Evolutionary conservation across 352 stramenopile genomes (phyloP), one percentile per base, ranked within the genome.

Genomic region (Elongisporangium anandrum): DNA sequence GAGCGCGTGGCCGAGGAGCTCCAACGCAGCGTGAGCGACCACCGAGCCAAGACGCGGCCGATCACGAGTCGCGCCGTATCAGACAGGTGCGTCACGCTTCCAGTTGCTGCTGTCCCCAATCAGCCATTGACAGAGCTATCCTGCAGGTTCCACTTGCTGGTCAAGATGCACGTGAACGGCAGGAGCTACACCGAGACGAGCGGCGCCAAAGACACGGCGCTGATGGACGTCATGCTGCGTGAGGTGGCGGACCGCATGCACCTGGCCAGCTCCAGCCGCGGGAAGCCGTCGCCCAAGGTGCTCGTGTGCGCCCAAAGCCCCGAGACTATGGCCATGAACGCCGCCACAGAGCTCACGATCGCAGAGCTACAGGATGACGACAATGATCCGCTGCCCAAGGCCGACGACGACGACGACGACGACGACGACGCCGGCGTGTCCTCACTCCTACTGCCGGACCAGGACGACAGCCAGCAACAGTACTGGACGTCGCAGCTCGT

Each of bases 1-100:
- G 71, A 86, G 54, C 57, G 70, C 16, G 60, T 86, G 6, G 76
- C 76, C n/a, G 56, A 68, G 20, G 69, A 77, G 52, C 65, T 76
- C 19, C 73, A 75, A 62, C 5, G 62, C 66, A 10, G 61, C 66
- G 34, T 74, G 16, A 41, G 29, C 29, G 29, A 41, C 29, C 29
- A 41, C 29, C 29, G 29, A 8, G 4, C 29, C 29, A 63, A 58
- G 12, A 60, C 68, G 20, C 54, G 68, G 45, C 72, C 61, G 50
- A 68, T 73, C 29, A 73, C 63, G 50, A 63, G 72, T 22, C 72
- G 72, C 56, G 69, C 72, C 12, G 72, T 78, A 17, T 73, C 69
- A 5, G 72, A 81, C 52, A 38, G 72, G 72, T 81, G 49, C 52
- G 65, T 60, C 29, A 41, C 29, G 29, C 29, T 13, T 41, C 5